phyloP scores from a whole-genome alignment of 129 eudicot species.

The Kitagawia praeruptora region DNA sequence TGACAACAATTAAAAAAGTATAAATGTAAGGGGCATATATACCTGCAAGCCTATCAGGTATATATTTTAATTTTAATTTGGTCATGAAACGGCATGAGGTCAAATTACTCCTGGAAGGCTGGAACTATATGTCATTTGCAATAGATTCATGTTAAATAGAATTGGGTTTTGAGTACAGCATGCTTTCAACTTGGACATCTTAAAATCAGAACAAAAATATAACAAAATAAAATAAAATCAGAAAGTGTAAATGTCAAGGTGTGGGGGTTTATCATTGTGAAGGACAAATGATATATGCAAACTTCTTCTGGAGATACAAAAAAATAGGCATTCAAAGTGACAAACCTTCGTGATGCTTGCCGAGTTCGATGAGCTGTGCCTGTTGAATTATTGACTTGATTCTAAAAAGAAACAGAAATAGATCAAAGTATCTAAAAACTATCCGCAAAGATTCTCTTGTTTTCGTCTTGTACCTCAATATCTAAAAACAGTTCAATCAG shows the following conservation, averaged over 20 bases:
- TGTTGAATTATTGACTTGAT: conserved; percentile 42
- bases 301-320: neutral
- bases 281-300: neutral
- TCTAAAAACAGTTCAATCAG: neutral
- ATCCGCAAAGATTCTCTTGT: conserved; percentile 17
- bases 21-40: neutral
- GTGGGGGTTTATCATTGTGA: neutral
- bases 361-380: conserved; percentile 48
- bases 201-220: too few species aligned
- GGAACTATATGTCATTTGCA: neutral
- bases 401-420: conserved; percentile 25
- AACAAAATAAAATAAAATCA: conserved; percentile 16
- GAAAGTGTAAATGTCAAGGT: neutral
- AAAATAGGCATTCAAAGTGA: neutral
- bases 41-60: conserved; percentile 91
- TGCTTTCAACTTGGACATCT: neutral
- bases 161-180: neutral
- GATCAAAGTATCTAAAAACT: conserved; percentile 14
- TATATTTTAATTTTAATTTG: conserved; percentile 23
- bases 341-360: conserved; percentile 56
- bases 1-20: neutral
- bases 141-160: too few species aligned
- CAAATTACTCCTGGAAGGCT: neutral
- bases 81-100: neutral
- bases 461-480: conserved; percentile 31